Percentiles rank a stretch among this genome's conserved stretches.
These are phyloP conservation scores for Wallemia hederae DNA, from an alignment of 1,284 basidiomycete genomes.

Conservation along the genomic window DNA sequence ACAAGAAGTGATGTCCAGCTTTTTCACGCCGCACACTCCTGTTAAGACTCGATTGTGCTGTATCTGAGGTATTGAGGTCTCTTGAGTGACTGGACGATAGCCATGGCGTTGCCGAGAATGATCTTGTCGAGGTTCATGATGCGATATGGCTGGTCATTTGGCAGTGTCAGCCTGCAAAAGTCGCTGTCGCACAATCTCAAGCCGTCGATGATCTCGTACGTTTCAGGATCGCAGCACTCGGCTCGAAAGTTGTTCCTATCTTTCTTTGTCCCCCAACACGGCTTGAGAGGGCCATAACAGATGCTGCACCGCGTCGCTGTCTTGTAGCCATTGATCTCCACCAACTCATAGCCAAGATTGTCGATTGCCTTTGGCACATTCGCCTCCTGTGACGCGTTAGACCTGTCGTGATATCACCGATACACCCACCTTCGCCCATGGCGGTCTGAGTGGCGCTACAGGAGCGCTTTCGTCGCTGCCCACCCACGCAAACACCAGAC, in stretches of 20 bases:
- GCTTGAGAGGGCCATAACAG: neutral
- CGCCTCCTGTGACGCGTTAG: neutral
- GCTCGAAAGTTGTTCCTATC: neutral
- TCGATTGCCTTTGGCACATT: neutral
- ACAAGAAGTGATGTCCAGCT: too few relatives aligned
- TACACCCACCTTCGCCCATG: neutral
- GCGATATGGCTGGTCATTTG: neutral
- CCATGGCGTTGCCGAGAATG: neutral
- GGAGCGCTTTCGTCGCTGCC: neutral
- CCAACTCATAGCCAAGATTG: neutral
- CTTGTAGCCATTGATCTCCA: neutral
- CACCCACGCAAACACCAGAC: neutral
- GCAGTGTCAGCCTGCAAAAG: neutral
- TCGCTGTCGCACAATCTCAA: neutral
- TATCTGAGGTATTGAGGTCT: neutral
- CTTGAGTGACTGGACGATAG: neutral
- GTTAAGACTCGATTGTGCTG: neutral
- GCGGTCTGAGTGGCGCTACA: neutral
- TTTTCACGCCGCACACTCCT: too few relatives aligned
- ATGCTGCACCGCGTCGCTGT: neutral
- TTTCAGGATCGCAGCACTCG: neutral
- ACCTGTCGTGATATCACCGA: neutral
- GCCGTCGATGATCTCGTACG: neutral
- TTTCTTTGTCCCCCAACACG: neutral
- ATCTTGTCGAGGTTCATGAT: neutral